These are phyloP conservation scores for Aureobasidium sp. DNA, from an alignment of 2,329 filamentous ascomycete genomes.

Conservation along the genomic window DNA sequence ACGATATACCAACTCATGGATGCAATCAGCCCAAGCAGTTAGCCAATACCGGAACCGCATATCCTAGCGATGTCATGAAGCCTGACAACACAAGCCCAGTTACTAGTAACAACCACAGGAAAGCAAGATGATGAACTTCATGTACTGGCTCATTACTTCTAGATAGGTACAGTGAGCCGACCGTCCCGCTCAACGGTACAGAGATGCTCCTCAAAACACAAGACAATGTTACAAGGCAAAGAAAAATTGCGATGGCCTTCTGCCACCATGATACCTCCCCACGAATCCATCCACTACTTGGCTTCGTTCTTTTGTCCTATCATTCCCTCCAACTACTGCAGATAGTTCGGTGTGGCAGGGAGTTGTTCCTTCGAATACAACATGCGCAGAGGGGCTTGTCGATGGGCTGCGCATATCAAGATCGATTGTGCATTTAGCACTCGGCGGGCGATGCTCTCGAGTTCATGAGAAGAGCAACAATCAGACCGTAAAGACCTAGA, in stretches of 20 bases:
- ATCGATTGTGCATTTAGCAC: slow-evolving; percentile 29
- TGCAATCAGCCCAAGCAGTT: too few species aligned
- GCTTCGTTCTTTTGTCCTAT: slow-evolving; percentile 1
- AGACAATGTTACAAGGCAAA: slow-evolving; percentile 11
- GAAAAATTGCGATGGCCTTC: background rate
- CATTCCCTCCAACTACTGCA: background rate
- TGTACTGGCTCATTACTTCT: slow-evolving; percentile 12
- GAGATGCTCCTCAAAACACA: slow-evolving; percentile 9
- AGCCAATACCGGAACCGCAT: too few species aligned
- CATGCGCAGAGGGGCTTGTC: slow-evolving; percentile 7
- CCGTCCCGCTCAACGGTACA: slow-evolving; percentile 9
- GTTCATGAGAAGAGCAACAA: slow-evolving; percentile 99
- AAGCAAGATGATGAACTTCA: background rate
- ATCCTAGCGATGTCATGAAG: too few species aligned
- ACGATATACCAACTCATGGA: too few species aligned
- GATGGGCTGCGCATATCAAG: slow-evolving; percentile 3
- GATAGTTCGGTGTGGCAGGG: background rate
- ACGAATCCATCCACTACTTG: background rate
- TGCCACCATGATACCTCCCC: background rate
- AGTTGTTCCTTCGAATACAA: background rate
- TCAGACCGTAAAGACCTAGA: slow-evolving; percentile 93
- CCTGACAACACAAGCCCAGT: too few species aligned
- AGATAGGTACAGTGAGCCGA: slow-evolving; percentile 10
- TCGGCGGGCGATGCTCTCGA: slow-evolving; percentile 69
- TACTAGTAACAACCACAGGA: too few species aligned